Conservation (phyloP, 2,329 filamentous ascomycete species). For the Dactylellina sp. region DNA sequence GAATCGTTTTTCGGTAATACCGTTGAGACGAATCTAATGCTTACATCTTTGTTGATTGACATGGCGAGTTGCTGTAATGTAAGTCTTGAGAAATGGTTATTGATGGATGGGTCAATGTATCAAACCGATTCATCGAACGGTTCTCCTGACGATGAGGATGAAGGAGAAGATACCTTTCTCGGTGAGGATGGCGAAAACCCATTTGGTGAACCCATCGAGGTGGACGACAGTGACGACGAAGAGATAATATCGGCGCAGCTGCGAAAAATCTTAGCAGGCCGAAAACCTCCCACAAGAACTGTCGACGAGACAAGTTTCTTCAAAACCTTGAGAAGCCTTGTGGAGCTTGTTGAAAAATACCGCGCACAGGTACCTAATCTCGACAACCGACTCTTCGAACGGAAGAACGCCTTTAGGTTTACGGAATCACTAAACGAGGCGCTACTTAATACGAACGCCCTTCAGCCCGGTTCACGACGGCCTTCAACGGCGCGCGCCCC, state of each 20-base stretch:
- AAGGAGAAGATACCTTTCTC: slow-evolving; percentile 60
- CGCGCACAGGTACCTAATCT: slow-evolving; percentile 66
- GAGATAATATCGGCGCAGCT: slow-evolving; percentile 38
- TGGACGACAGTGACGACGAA: slow-evolving; percentile 41
- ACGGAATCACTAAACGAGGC: slow-evolving; percentile 66
- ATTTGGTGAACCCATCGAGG: slow-evolving; percentile 32
- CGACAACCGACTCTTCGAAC: slow-evolving; percentile 66
- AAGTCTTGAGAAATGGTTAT: slow-evolving; percentile 88
- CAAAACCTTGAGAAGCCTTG: slow-evolving; percentile 64
- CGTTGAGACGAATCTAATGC: slow-evolving; percentile 86
- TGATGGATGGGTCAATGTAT: slow-evolving; percentile 77
- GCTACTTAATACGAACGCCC: slow-evolving; percentile 56
- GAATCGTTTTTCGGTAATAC: slow-evolving; percentile 88
- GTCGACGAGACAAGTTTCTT: slow-evolving; percentile 47
- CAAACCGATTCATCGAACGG: slow-evolving; percentile 64
- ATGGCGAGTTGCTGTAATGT: slow-evolving; percentile 87
- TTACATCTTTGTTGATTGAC: slow-evolving; percentile 85
- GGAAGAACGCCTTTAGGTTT: slow-evolving; percentile 67
- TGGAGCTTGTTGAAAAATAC: slow-evolving; percentile 65
- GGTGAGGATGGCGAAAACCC: slow-evolving; percentile 37
- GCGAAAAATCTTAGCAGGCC: slow-evolving; percentile 61
- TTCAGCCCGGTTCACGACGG: slow-evolving; percentile 58
- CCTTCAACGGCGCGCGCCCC: slow-evolving; percentile 18
- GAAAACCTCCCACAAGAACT: slow-evolving; percentile 61
- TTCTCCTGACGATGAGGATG: slow-evolving; percentile 63